Evolutionary conservation across 2,329 filamentous ascomycete species (phyloP), one percentile per base, ranked within the genome.

Genomic region (Paecilomyces variotii): DNA sequence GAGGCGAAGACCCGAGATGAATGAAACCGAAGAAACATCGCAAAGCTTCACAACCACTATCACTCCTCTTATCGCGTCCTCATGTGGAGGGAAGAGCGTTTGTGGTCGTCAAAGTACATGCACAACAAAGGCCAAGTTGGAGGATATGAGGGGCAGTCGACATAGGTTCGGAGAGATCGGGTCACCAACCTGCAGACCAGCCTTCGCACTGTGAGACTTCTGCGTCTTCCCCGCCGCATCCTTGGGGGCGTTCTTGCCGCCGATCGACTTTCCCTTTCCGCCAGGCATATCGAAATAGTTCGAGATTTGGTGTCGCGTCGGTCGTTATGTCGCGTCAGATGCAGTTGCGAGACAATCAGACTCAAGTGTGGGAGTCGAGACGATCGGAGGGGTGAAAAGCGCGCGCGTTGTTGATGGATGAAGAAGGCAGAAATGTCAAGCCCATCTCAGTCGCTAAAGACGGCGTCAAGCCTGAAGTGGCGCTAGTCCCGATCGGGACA

Each of bases 141-240:
- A 19, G 7, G 7, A 54, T n/a, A 30, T 19, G 53, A 27, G 25
- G 30, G 9, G 19, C 30, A 11, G n/a, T 65, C 62, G 57, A 24
- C 56, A 58, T 55, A 50, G 56, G 62, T 63, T 63, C 57, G 57
- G 56, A 58, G 56, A 60, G 62, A 53, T 62, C 63, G 45, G 28
- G 7, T 60, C 61, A 80, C 90, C 83, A 82, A 97, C 92, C 88
- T 97, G 92, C 68, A 97, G 84, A 74, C 92, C 92, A 75, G 92
- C 92, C 78, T 94, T 92, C 72, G 91, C 90, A 70, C 91, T 96
- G 82, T 96, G 92, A 69, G 85, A 87, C 80, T 94, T 96, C 80
- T 95, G 90, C 73, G 90, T 88, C 82, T 96, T 96, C 81, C 89
- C 90, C 74, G 86, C 87, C 70, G 82, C 84, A 65, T 85, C 84